A percentile compares a stretch with the other conserved stretches of the same genome.
Evolutionary conservation across 2,329 filamentous ascomycete species (phyloP).

Genomic region (Coleophoma crateriformis): DNA sequence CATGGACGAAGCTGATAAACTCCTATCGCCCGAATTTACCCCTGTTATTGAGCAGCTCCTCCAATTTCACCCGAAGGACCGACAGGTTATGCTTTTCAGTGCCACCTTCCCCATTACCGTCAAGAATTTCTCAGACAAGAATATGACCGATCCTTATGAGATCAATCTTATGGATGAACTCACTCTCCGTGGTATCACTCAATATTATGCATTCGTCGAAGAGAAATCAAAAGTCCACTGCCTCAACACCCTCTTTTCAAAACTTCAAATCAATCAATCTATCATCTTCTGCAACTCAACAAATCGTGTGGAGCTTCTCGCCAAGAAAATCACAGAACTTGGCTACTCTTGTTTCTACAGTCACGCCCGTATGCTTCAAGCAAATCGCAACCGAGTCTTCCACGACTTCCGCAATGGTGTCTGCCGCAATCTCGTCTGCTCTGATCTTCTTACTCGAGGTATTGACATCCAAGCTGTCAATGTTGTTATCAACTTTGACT

Average conservation of each 20-base stretch:
- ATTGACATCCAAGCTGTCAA: conserved; percentile 99
- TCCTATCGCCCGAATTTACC: conserved; percentile 93
- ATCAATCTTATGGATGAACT: conserved; percentile 99
- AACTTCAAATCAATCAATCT: conserved; percentile 98
- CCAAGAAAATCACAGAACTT: conserved; percentile 98
- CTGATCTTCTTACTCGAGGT: conserved; percentile 93
- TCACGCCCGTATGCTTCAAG: conserved; percentile 95
- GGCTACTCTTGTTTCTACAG: conserved; percentile 99
- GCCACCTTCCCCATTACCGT: conserved; percentile 96
- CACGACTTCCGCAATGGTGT: conserved; percentile 98
- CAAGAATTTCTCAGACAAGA: conserved; percentile 97
- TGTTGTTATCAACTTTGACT: conserved; percentile 99
- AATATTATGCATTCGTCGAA: conserved; percentile 99
- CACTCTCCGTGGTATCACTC: conserved; percentile 93
- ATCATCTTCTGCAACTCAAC: conserved; percentile 99
- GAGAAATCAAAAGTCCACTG: conserved; percentile 99
- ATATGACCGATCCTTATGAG: conserved; percentile 94
- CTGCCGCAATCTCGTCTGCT: conserved; percentile 96
- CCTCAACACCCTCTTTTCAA: conserved; percentile 96
- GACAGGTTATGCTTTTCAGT: conserved; percentile 98
- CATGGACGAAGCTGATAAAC: conserved; percentile 99
- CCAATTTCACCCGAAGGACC: conserved; percentile 92
- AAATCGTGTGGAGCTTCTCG: conserved; percentile 92
- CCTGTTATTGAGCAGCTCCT: conserved; percentile 95
- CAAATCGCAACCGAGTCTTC: conserved; percentile 95